These are phyloP conservation scores for Apophysomyces ossiformis DNA, from an alignment of 371 early-diverging fungal genomes.

Conservation along the genomic window DNA sequence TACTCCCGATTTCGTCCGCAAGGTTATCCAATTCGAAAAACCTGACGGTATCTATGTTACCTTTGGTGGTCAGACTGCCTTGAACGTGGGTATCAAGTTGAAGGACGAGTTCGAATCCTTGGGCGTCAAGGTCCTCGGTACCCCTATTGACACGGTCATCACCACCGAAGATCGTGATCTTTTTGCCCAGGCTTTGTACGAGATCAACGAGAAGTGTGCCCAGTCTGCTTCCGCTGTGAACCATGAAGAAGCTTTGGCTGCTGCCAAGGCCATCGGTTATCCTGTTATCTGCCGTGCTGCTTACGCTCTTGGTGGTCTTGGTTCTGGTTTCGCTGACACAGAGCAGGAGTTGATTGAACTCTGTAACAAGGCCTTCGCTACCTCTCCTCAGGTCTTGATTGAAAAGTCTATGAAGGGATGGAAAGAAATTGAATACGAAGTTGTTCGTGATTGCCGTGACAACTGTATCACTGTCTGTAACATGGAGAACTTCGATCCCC, in stretches of 20 bases:
- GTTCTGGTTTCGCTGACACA: slow-evolving; percentile 92
- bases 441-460: slow-evolving; percentile 89
- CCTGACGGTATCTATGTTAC: slow-evolving; percentile 96
- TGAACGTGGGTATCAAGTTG: slow-evolving; percentile 91
- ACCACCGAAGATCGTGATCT: slow-evolving; percentile 94
- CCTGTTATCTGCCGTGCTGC: slow-evolving; percentile 95
- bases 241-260: slow-evolving; percentile 82
- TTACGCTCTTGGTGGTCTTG: slow-evolving; percentile 93
- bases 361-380: slow-evolving; percentile 83
- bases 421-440: slow-evolving; percentile 98
- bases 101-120: slow-evolving; percentile 82
- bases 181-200: slow-evolving; percentile 84
- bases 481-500: slow-evolving; percentile 99
- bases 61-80: slow-evolving; percentile 96
- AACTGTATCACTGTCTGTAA: slow-evolving; percentile 98
- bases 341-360: slow-evolving; percentile 78
- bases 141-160: slow-evolving; percentile 88
- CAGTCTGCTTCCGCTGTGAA: slow-evolving; percentile 77
- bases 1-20: slow-evolving; percentile 90
- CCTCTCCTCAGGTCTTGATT: slow-evolving; percentile 91
- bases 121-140: slow-evolving; percentile 94
- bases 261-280: slow-evolving; percentile 87
- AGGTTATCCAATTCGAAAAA: slow-evolving; percentile 90
- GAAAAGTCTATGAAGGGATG: slow-evolving; percentile 97
- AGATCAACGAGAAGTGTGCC: slow-evolving; percentile 89